Conservation (phyloP, 2,329 filamentous ascomycete genomes). For the Xylariaceae sp. region DNA sequence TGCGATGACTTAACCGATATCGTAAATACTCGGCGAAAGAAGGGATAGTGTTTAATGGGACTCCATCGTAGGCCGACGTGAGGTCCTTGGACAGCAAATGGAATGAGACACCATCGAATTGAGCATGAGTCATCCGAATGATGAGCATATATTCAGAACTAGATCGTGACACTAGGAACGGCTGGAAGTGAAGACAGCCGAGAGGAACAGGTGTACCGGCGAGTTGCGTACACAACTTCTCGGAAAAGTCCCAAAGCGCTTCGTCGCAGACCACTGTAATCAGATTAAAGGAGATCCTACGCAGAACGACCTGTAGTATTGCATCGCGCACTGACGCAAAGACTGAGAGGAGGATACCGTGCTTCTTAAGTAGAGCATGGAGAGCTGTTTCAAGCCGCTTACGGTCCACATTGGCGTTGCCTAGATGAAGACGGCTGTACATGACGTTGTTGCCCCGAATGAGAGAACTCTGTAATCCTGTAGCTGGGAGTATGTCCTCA, state of each 20-base stretch:
- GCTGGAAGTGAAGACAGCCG: slow-evolving; percentile 9
- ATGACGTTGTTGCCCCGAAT: slow-evolving; percentile 2
- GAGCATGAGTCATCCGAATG: slow-evolving; percentile 9
- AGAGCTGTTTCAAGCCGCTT: slow-evolving; percentile 6
- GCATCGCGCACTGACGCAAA: slow-evolving; percentile 5
- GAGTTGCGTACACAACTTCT: background rate
- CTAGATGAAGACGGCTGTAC: slow-evolving; percentile 4
- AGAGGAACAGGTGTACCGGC: background rate
- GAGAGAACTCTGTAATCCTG: slow-evolving; percentile 3
- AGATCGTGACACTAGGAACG: slow-evolving; percentile 6
- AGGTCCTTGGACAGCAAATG: slow-evolving; percentile 4
- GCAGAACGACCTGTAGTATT: slow-evolving; percentile 9
- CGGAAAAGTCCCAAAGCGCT: background rate
- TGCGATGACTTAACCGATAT: background rate
- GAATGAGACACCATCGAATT: slow-evolving; percentile 9
- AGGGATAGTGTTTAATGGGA: background rate
- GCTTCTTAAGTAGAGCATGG: slow-evolving; percentile 5
- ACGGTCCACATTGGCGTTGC: slow-evolving; percentile 5
- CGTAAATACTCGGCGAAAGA: slow-evolving; percentile 7
- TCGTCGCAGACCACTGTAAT: slow-evolving; percentile 3
- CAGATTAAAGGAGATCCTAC: slow-evolving; percentile 1
- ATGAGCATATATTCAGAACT: slow-evolving; percentile 3
- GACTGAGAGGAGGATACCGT: slow-evolving; percentile 9
- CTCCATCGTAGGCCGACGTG: slow-evolving; percentile 4
- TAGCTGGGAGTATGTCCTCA: slow-evolving; percentile 11